Conservation (phyloP, 2,329 filamentous ascomycete species). For the Pyricularia sp. region DNA sequence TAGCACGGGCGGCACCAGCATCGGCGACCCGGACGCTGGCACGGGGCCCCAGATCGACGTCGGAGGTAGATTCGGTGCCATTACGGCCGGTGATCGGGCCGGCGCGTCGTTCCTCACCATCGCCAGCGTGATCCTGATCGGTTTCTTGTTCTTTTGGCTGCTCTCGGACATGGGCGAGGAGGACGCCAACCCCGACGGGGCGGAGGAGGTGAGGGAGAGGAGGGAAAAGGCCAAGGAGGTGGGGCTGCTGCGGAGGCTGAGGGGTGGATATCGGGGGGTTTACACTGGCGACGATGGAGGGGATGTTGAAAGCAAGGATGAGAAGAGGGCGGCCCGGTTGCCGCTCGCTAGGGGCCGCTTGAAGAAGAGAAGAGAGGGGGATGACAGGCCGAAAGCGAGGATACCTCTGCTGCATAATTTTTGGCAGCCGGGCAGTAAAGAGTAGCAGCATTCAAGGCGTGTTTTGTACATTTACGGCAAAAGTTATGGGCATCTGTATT, state of each 20-base stretch:
- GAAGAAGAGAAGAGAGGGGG: background rate
- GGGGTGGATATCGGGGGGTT: background rate
- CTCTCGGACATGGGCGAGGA: conserved; percentile 5
- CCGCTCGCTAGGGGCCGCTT: background rate
- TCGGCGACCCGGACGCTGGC: conserved; percentile 22
- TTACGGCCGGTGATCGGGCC: conserved; percentile 24
- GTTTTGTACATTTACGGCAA: background rate
- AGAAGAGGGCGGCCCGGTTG: background rate
- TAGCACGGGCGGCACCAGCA: conserved; percentile 32
- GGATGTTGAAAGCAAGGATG: background rate
- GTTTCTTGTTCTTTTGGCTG: conserved; percentile 25
- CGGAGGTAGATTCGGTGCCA: conserved; percentile 8
- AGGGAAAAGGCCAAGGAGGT: background rate
- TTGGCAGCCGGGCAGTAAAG: background rate
- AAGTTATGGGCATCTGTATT: background rate
- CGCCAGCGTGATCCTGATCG: conserved; percentile 10
- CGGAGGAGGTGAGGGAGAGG: background rate
- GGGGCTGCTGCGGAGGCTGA: background rate
- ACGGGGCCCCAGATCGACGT: background rate
- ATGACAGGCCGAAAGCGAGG: background rate
- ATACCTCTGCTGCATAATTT: background rate
- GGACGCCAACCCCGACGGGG: background rate
- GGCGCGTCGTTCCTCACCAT: conserved; percentile 32
- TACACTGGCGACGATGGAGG: background rate
- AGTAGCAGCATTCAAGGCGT: background rate